Evolutionary conservation across 139 green algal species (phyloP).

Genomic region (Diplosphaera chodatii): DNA sequence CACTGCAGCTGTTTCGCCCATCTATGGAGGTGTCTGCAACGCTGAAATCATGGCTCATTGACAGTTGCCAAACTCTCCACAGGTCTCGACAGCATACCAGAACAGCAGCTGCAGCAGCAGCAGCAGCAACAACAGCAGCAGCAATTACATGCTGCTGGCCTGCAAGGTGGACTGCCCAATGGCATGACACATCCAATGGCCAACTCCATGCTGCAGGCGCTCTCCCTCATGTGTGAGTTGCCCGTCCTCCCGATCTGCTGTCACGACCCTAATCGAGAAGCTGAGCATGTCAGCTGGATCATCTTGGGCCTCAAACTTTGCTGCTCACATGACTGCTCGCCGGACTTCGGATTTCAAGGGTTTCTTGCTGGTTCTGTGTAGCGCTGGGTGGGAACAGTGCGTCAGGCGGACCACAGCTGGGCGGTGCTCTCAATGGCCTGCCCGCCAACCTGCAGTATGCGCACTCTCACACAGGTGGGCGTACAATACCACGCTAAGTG

Average conservation of each 20-base stretch:
- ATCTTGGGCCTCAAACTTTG: too few relatives aligned
- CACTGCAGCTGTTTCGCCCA: too few relatives aligned
- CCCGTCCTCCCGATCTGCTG: too few relatives aligned
- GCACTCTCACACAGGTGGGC: neutral
- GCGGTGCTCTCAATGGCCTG: neutral
- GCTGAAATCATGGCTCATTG: too few relatives aligned
- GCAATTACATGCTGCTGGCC: neutral
- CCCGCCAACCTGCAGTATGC: neutral
- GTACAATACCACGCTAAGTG: too few relatives aligned
- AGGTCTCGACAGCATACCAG: slow-evolving; percentile 63
- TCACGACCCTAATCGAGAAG: too few relatives aligned
- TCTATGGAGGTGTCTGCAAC: too few relatives aligned
- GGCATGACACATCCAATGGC: slow-evolving; percentile 8
- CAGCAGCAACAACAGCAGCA: neutral
- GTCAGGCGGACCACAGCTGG: neutral
- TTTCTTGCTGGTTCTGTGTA: neutral
- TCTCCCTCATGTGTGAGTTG: slow-evolving; percentile 35
- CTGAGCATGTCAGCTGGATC: too few relatives aligned
- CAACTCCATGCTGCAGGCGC: slow-evolving; percentile 37
- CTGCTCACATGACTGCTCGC: too few relatives aligned
- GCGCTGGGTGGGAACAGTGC: neutral
- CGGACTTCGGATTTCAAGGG: too few relatives aligned
- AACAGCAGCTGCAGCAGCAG: slow-evolving; percentile 28
- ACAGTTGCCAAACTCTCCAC: too few relatives aligned
- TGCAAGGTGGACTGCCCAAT: neutral